These are phyloP conservation scores for Aspergillus brasiliensis DNA, from an alignment of 2,329 filamentous ascomycete genomes.

Conservation along the genomic window DNA sequence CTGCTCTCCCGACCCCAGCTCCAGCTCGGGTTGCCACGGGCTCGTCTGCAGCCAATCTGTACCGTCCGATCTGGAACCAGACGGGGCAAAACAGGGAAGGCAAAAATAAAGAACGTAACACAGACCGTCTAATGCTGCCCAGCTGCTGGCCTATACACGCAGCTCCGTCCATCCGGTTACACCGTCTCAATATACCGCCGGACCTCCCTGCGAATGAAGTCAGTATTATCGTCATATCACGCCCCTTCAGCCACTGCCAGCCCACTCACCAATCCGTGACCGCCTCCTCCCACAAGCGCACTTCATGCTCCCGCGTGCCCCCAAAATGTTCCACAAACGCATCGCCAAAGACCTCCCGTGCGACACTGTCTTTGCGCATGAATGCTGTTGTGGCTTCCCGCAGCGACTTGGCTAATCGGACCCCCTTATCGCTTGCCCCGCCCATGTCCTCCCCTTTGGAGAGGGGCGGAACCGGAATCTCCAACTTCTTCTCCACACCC, in stretches of 20 bases:
- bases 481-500: conserved; percentile 88
- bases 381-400: conserved; percentile 83
- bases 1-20: conserved; percentile 10
- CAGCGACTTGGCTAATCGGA: conserved; percentile 78
- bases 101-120: neutral
- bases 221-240: conserved; percentile 17
- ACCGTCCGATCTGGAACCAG: neutral
- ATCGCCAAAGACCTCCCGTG: conserved; percentile 91
- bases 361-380: conserved; percentile 75
- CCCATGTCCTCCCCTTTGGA: conserved; percentile 84
- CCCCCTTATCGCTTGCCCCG: conserved; percentile 68
- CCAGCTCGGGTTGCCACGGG: no score
- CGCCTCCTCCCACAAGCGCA: conserved; percentile 88
- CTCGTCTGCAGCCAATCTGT: no score
- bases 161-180: conserved; percentile 31
- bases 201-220: conserved; percentile 64
- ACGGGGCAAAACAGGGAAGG: neutral
- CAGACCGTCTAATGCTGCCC: neutral
- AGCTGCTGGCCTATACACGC: neutral
- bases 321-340: conserved; percentile 95
- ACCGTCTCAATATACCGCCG: conserved; percentile 79
- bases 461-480: conserved; percentile 78
- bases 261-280: conserved; percentile 88
- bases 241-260: conserved; percentile 27
- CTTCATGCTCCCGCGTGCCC: conserved; percentile 88